Base-by-base conservation (phyloP, 2,329 filamentous ascomycete genomes). In the Fusarium euwallaceae region DNA sequence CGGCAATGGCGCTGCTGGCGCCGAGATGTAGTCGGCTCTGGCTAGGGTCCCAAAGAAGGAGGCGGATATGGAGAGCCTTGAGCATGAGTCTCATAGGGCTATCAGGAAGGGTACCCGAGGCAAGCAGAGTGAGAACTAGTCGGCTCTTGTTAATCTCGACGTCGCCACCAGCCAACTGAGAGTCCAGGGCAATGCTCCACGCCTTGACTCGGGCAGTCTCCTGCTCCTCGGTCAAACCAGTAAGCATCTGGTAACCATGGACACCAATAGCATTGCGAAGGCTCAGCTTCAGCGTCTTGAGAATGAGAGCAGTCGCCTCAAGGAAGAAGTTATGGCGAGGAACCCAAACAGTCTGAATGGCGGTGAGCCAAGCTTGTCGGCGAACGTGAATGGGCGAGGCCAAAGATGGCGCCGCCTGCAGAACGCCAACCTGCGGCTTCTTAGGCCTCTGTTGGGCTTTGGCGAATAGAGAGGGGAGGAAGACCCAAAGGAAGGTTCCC, bases 101-200 rank as follows among this genome's bases (percentile, higher is more conserved):
- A 69, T 94, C 91, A 12, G 95, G 95, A 2, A 98, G 87, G 1
- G 95, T 98, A 27, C 93, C 92, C 2, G 95, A 97, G 10, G 95
- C 95, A 78, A 98, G 92, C 29, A 98, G 88, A 0, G 95, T 98
- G 60, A 98, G 87, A 0, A 96, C 90, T 36, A 98, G 87, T 60
- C 96, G 92, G 82, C 94, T 95, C 82, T 93, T 95, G 86, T 93
- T 97, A 76, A 98, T 93, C 81, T 97, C 94, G 10, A 92, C 90
- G 82, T 98, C 96, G 16, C 96, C 95, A 48, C 96, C 96, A 11
- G 94, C 94, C 22, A 98, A 88, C 82, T 98, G 96, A 29, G 96
- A 95, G 82, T 98, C 96, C 64, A 98, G 89, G 16, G 95, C 95
- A 78, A 98, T 98, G 37, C 93, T 90, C 96, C 96, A 98, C 0